Evolutionary conservation across 2,329 filamentous ascomycete species (phyloP).

Genomic region (Colletotrichum simmondsii): DNA sequence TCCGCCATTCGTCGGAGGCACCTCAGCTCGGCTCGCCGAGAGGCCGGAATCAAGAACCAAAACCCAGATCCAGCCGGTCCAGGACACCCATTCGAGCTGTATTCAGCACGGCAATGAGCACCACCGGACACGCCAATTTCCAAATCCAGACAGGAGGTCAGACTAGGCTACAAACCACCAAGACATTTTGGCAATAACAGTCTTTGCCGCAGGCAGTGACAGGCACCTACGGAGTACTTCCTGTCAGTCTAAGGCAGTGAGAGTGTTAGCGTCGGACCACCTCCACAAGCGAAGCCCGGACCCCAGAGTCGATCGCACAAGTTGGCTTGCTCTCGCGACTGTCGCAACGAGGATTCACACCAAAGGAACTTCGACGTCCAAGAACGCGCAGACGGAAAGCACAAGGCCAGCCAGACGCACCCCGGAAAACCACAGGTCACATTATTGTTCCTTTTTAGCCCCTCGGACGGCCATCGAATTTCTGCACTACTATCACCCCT

Average conservation of each 20-base stretch:
- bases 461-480: slow-evolving; percentile 18
- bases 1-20: slow-evolving; percentile 8
- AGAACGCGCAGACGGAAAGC: slow-evolving; percentile 2
- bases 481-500: slow-evolving; percentile 18
- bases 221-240: neutral
- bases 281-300: neutral
- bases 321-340: slow-evolving; percentile 14
- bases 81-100: neutral
- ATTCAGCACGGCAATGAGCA: neutral
- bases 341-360: neutral
- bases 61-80: neutral
- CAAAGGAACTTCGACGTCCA: neutral
- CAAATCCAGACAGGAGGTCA: neutral
- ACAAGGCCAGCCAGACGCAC: slow-evolving; percentile 26
- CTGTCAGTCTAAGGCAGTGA: neutral
- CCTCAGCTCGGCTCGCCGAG: neutral
- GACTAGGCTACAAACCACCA: neutral
- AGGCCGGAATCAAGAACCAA: neutral
- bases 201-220: neutral
- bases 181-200: neutral
- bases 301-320: slow-evolving; percentile 26
- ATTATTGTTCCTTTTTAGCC: slow-evolving; percentile 15
- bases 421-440: slow-evolving; percentile 29
- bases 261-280: neutral
- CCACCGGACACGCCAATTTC: neutral